Percentiles rank a stretch among this genome's conserved stretches.
Conservation (phyloP, 2,329 filamentous ascomycete species). For the Trichophyton benhamiae region DNA sequence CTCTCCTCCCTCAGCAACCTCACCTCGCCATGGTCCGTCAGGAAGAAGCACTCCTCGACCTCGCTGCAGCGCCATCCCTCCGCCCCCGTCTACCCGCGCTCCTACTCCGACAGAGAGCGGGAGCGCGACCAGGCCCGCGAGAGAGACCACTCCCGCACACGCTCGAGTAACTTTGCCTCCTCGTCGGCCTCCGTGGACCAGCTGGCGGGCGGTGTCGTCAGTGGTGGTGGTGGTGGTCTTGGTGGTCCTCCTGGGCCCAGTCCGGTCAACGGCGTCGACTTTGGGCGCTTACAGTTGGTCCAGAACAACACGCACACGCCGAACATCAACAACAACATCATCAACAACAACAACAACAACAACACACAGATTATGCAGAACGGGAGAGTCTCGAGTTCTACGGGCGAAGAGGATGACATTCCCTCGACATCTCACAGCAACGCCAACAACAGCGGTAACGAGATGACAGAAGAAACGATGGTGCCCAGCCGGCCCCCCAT, state of each 20-base stretch:
- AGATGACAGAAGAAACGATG: background rate
- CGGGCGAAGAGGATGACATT: background rate
- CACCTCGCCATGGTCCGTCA: conserved; percentile 28
- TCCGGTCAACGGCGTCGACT: background rate
- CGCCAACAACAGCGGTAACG: background rate
- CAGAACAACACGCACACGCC: background rate
- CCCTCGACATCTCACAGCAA: background rate
- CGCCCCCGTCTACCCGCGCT: conserved; percentile 34
- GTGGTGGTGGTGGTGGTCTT: conserved; percentile 19
- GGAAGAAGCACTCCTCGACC: conserved; percentile 32
- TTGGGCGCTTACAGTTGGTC: background rate
- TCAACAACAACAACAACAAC: background rate
- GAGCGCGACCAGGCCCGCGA: conserved; percentile 17
- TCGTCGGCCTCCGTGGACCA: conserved; percentile 38
- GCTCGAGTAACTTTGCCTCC: conserved; percentile 36
- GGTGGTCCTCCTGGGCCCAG: too few species aligned
- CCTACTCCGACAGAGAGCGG: conserved; percentile 18
- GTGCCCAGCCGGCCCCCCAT: conserved; percentile 21
- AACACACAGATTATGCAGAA: background rate
- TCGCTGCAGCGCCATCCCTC: conserved; percentile 37
- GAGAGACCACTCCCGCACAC: conserved; percentile 33
- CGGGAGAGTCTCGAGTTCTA: background rate
- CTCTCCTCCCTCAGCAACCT: background rate
- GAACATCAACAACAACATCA: background rate
- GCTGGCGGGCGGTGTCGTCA: conserved; percentile 15